These are phyloP conservation scores for Blastocystis hominis DNA, from an alignment of 352 stramenopile species.

Conservation along the genomic window DNA sequence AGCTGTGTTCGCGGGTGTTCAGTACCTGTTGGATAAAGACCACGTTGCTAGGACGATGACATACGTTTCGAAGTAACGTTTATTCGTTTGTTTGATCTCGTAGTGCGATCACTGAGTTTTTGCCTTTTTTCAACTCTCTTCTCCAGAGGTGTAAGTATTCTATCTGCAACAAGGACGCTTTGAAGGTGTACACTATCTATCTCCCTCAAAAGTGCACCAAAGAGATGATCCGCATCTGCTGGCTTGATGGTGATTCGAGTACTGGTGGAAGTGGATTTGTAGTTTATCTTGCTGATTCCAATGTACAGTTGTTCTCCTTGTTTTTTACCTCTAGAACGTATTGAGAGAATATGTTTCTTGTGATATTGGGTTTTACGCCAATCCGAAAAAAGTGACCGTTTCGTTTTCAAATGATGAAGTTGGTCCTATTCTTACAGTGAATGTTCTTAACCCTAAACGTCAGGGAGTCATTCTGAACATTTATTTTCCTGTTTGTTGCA, in stretches of 20 bases:
- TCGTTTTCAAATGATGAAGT: not conserved
- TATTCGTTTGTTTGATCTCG: not conserved
- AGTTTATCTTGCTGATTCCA: not conserved
- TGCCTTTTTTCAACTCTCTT: not conserved
- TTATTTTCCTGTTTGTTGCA: constrained; percentile 11
- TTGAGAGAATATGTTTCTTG: not conserved
- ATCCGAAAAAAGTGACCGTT: not conserved
- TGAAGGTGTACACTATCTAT: constrained; percentile 17
- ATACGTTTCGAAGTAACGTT: not conserved
- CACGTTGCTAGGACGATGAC: not conserved
- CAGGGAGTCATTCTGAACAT: not conserved
- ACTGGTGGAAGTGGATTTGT: not conserved
- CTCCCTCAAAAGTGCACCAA: not conserved
- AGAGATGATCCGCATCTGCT: constrained; percentile 4
- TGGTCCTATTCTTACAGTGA: not conserved
- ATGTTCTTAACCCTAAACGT: not conserved
- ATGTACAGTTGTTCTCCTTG: not conserved
- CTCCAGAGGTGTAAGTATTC: constrained; percentile 9
- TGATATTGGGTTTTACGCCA: not conserved
- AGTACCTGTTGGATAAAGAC: not conserved
- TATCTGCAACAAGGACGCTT: not conserved
- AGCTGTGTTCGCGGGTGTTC: not conserved
- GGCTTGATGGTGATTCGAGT: not conserved
- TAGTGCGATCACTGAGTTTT: constrained; percentile 8
- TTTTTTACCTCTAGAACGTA: not conserved